Percentiles rank a stretch among this genome's conserved stretches.
These are phyloP conservation scores for Colletotrichum sp. DNA, from an alignment of 2,329 filamentous ascomycete species.

Conservation along the genomic window DNA sequence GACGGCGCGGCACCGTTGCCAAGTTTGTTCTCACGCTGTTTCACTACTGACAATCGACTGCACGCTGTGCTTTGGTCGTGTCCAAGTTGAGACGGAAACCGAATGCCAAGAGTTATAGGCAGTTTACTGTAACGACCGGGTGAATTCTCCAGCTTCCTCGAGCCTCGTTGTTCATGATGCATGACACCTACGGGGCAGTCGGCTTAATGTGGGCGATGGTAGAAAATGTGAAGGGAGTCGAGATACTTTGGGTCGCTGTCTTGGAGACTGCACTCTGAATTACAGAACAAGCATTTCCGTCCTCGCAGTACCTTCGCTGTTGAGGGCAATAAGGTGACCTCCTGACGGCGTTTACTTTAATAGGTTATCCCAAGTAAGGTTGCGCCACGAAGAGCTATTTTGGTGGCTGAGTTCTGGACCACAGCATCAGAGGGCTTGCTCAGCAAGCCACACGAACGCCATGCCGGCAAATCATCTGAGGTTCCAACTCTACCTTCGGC, in stretches of 20 bases:
- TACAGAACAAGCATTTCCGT: background rate
- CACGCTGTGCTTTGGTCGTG: background rate
- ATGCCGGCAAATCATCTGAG: background rate
- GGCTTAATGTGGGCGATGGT: background rate
- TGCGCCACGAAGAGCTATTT: background rate
- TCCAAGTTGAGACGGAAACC: background rate
- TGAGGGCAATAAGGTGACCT: background rate
- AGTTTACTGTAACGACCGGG: background rate
- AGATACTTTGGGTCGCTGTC: accelerated
- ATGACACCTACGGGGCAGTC: background rate
- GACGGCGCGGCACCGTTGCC: background rate
- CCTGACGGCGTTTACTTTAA: background rate
- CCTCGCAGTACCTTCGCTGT: background rate
- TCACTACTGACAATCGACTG: background rate
- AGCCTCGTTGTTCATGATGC: background rate
- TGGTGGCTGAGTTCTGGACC: background rate
- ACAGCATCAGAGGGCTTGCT: background rate
- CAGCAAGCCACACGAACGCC: background rate
- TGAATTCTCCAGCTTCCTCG: background rate
- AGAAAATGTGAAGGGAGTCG: background rate
- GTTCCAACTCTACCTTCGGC: background rate
- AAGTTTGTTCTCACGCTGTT: background rate
- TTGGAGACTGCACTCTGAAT: background rate
- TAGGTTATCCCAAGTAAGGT: background rate
- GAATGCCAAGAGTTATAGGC: background rate